Evolutionary conservation across 2,329 filamentous ascomycete species (phyloP), one percentile per base, ranked within the genome.

Genomic region (Pyricularia pennisetigena): DNA sequence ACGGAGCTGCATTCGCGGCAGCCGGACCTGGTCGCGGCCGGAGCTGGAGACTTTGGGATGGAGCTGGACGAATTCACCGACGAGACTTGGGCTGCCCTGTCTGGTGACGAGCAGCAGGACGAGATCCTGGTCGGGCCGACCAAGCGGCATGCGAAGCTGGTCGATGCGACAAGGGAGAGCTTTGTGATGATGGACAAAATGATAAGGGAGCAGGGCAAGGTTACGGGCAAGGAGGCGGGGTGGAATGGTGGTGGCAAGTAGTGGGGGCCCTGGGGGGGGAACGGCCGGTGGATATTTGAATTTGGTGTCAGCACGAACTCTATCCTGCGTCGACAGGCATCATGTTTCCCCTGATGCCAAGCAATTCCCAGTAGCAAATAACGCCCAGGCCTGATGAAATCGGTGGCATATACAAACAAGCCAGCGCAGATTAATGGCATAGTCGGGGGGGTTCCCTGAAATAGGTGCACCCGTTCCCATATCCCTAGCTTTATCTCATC

Each of bases 1-100:
- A 83, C 83, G 2, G 84, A 86, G 74, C 72, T 86, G 57, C 84
- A 86, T 71, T 78, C 73, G 68, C 74, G 75, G 62, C 79, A 81
- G 71, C 68, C 70, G 8, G 78, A 79, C 68, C 73, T 80, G 20
- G 75, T 76, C 3, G 73, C 70, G 6, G 69, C 70, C 23, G 78
- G 79, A 0, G 68, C 74, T 68, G 74, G 70, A 16, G 65, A 74
- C 57, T 67, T 72, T 57, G 77, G 73, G 68, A 70, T 79, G 29
- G 72, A 75, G 6, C 68, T 79, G 54, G 73, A 57, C n/a, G 70
- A 70, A 5, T 73, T 78, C 62, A 71, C 74, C 1, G 77, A 84
- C 0, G 79, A 81, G 70, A 79, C 80, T 6, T 86, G 80, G 77
- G 71, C 73, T 2, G 80, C 77, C 2, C 71, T 86, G 63, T 70